phyloP scores from a whole-genome alignment of 2,329 filamentous ascomycete genomes.

The Calonectria henricotiae region DNA sequence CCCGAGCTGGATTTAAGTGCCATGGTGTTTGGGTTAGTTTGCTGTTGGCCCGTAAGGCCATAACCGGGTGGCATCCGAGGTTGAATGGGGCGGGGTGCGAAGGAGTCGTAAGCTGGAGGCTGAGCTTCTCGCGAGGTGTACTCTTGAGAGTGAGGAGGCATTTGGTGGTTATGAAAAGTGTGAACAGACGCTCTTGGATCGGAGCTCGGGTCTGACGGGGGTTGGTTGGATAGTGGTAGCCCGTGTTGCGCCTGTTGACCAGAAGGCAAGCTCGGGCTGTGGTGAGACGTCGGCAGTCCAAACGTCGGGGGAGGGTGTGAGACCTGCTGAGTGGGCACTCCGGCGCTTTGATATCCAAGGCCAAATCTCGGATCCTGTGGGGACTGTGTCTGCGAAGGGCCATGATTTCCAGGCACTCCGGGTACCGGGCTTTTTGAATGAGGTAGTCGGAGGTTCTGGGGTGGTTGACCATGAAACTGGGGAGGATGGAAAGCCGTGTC shows the following conservation, averaged over 20 bases:
- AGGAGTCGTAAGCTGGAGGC: conserved; percentile 16
- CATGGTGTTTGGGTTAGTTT: conserved; percentile 24
- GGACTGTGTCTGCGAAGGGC: conserved; percentile 38
- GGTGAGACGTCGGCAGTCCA: conserved; percentile 36
- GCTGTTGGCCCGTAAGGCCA: conserved; percentile 30
- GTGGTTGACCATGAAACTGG: conserved; percentile 48
- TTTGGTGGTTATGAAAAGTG: conserved; percentile 36
- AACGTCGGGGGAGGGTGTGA: conserved; percentile 41
- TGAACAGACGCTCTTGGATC: conserved; percentile 25
- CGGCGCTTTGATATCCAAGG: conserved; percentile 40
- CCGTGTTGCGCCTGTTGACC: conserved; percentile 39
- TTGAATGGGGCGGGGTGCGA: conserved; percentile 30
- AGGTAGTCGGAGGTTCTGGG: conserved; percentile 51
- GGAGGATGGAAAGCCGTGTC: conserved; percentile 49
- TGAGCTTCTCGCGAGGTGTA: conserved; percentile 32
- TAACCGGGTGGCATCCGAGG: conserved; percentile 25
- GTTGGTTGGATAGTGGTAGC: conserved; percentile 26
- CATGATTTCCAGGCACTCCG: conserved; percentile 40
- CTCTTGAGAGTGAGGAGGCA: conserved; percentile 31
- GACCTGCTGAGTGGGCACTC: conserved; percentile 41
- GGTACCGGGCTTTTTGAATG: conserved; percentile 49
- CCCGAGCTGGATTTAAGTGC: conserved; percentile 17
- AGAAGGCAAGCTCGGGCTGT: conserved; percentile 24
- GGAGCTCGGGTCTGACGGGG: conserved; percentile 23
- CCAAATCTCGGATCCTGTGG: conserved; percentile 35